Evolutionary conservation across 2,329 filamentous ascomycete genomes (phyloP).

Genomic region (Penicillium sp.): DNA sequence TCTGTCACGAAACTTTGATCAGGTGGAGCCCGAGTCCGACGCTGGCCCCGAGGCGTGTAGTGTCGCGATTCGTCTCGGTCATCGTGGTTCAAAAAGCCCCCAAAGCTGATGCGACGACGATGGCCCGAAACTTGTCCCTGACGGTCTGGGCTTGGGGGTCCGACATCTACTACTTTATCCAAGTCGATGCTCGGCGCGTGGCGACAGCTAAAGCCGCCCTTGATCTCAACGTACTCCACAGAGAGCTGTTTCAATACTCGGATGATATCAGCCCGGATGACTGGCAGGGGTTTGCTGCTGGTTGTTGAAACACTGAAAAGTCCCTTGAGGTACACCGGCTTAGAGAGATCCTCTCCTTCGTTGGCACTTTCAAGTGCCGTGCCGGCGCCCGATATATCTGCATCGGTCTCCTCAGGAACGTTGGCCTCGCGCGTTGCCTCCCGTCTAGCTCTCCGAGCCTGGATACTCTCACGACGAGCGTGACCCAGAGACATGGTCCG

Average conservation of each 20-base stretch:
- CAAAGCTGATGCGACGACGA: constrained; percentile 73
- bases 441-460: constrained; percentile 66
- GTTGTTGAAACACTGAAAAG: constrained; percentile 96
- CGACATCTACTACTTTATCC: constrained; percentile 58
- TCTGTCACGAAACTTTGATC: constrained; percentile 69
- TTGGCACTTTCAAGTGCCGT: constrained; percentile 44
- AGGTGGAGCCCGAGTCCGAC: constrained; percentile 40
- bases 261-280: constrained; percentile 83
- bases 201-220: constrained; percentile 81
- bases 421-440: constrained; percentile 66
- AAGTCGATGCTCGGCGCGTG: constrained; percentile 84
- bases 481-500: constrained; percentile 84
- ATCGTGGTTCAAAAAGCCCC: constrained; percentile 58
- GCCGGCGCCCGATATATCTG: constrained; percentile 57
- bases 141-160: constrained; percentile 50
- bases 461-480: constrained; percentile 81
- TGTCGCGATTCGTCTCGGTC: constrained; percentile 55
- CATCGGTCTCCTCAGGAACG: constrained; percentile 83
- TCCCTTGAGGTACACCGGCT: constrained; percentile 91
- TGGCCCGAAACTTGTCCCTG: constrained; percentile 47
- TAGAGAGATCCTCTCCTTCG: constrained; percentile 63
- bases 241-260: constrained; percentile 77
- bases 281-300: constrained; percentile 75
- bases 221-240: constrained; percentile 86
- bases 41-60: constrained; percentile 37